Percentiles rank a stretch among this genome's conserved stretches.
phyloP scores from a whole-genome alignment of 106 monocot genomes.

The Platanthera zijinensis region DNA sequence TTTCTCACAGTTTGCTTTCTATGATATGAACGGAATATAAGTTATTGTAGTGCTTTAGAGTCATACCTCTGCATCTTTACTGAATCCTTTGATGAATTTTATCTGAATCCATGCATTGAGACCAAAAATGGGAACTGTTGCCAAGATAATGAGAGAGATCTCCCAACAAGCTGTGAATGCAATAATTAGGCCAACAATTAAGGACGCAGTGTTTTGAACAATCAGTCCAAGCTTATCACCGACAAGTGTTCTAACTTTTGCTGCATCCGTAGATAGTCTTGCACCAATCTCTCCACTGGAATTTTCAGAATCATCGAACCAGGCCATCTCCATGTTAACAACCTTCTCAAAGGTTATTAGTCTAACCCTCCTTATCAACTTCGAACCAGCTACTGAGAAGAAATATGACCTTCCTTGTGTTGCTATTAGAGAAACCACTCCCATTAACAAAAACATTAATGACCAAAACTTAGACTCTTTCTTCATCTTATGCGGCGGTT shows the following conservation, averaged over 20 bases:
- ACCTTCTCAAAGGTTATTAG: conserved; percentile 29
- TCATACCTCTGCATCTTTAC: conserved; percentile 5
- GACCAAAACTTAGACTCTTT: conserved; percentile 15
- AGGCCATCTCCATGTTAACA: conserved; percentile 29
- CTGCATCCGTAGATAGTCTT: conserved; percentile 10
- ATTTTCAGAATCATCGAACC: conserved; percentile 31
- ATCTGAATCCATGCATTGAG: conserved; percentile 9
- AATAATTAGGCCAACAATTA: conserved; percentile 4
- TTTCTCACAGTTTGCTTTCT: background rate
- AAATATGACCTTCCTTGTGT: conserved; percentile 19
- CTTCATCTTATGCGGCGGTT: background rate
- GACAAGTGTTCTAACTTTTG: conserved; percentile 1
- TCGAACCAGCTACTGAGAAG: conserved; percentile 29
- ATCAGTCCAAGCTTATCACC: conserved; percentile 4
- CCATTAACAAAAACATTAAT: conserved; percentile 8
- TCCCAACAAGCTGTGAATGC: conserved; percentile 7
- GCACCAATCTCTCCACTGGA: conserved; percentile 11
- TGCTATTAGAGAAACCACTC: background rate
- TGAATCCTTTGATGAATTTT: conserved; percentile 10
- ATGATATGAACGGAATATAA: background rate
- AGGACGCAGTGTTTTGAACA: conserved; percentile 1
- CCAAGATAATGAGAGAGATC: conserved; percentile 6
- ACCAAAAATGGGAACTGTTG: background rate
- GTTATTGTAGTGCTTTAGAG: background rate
- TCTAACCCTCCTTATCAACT: conserved; percentile 27